Percentiles rank a stretch among this genome's conserved stretches.
phyloP scores from a whole-genome alignment of 192 early-diverging fungal species.

The Thamnidium elegans region DNA sequence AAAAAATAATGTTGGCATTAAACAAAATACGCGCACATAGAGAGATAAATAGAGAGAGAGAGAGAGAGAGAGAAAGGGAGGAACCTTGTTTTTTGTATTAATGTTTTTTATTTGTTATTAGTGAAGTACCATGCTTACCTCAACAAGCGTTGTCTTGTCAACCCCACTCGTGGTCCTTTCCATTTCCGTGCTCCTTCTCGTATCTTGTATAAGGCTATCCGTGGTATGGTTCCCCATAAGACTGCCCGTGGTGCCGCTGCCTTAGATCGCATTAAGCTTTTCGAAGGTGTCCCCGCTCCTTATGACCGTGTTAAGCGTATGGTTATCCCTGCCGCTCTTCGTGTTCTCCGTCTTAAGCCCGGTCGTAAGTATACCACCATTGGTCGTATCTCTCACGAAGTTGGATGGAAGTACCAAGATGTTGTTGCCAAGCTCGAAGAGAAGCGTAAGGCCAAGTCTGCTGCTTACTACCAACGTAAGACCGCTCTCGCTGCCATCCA shows the following conservation, averaged over 20 bases:
- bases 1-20: no score
- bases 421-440: constrained; percentile 96
- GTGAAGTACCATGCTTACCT: constrained; percentile 96
- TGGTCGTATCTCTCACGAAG: constrained; percentile 89
- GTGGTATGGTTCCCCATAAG: constrained; percentile 99
- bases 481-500: constrained; percentile 50
- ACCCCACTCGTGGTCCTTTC: constrained; percentile 96
- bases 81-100: not conserved
- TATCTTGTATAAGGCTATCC: constrained; percentile 95
- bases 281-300: constrained; percentile 97
- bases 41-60: no score
- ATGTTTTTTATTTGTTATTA: constrained; percentile 30
- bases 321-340: constrained; percentile 95
- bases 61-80: not conserved
- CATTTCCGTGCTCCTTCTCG: constrained; percentile 98
- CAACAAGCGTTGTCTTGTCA: constrained; percentile 96
- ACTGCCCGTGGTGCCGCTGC: constrained; percentile 96
- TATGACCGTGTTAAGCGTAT: constrained; percentile 97
- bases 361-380: constrained; percentile 98
- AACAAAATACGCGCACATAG: no score
- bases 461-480: constrained; percentile 92
- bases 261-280: constrained; percentile 97
- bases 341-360: constrained; percentile 94
- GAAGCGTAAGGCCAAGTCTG: constrained; percentile 95
- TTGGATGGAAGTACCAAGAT: constrained; percentile 99